Base-by-base conservation (phyloP, 345 rosid species). In the Citrus sp. region DNA sequence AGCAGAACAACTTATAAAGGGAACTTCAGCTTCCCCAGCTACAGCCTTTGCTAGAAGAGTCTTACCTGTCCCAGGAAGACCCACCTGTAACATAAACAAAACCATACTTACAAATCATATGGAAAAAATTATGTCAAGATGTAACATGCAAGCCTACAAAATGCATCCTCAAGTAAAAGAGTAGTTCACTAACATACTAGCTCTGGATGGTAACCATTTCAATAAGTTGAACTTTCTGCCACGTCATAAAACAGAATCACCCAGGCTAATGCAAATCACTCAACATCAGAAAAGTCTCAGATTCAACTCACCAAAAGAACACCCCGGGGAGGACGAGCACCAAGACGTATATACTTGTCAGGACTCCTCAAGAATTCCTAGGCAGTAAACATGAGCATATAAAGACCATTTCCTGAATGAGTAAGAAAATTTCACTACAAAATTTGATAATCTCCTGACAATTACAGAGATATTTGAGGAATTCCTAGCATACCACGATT, bases 251-350 rank as follows among this genome's bases (percentile, higher is more conserved):
- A 21, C 34, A 69, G 55, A 69, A 24, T 40, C 0, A 61, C 27
- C 16, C 21, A 72, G 35, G 14, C n/a, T 18, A 61, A 27, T 25
- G 56, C 56, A 37, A 38, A 61, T 61, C 67, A 59, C 24, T 46
- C 76, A 62, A 1, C 72, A 63, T 10, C 37, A 19, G 25, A 37
- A 59, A 12, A 22, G 7, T 49, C 18, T 66, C 72, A 32, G 61
- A 55, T 55, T 73, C 77, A 65, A 82, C 97, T 88, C 85, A 94
- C 98, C 97, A 96, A 84, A 46, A 96, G 91, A 84, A 96, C 95
- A 73, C 98, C 98, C 70, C 95, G 93, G 40, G 98, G 99, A 82
- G 98, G 99, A 73, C 99, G 97, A 46, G 99, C 98, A 79, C 99
- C 99, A 65, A 94, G 85, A 61, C 95, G 88, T 54, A 82, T 70